Evolutionary conservation across 2,329 filamentous ascomycete genomes (phyloP).

Genomic region (Aspergillus jensenii): DNA sequence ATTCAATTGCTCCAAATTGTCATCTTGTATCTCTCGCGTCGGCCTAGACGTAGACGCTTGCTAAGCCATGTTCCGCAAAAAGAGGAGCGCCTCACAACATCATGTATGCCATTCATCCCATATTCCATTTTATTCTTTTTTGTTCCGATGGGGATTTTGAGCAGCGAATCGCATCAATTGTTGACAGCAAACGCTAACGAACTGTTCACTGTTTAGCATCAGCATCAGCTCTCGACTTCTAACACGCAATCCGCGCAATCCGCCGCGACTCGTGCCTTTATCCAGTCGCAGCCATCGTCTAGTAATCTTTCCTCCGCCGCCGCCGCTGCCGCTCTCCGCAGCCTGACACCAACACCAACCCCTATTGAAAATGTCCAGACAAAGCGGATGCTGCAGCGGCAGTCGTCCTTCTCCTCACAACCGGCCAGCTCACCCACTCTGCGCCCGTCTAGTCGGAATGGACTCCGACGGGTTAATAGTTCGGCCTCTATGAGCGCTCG

Average conservation of each 20-base stretch:
- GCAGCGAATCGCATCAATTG: neutral
- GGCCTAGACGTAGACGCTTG: conserved; percentile 11
- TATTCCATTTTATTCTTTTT: neutral
- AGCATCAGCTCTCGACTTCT: conserved; percentile 58
- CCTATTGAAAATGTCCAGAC: conserved; percentile 81
- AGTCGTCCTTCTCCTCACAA: conserved; percentile 69
- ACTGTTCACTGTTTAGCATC: conserved; percentile 10
- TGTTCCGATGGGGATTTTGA: neutral
- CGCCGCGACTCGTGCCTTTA: conserved; percentile 79
- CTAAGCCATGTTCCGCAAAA: conserved; percentile 41
- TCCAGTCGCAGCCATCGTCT: conserved; percentile 64
- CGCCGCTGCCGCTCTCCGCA: conserved; percentile 79
- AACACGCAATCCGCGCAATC: conserved; percentile 73
- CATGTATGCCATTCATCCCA: conserved; percentile 26
- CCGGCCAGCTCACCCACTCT: conserved; percentile 49
- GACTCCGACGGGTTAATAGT: conserved; percentile 66
- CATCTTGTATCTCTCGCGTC: conserved; percentile 9
- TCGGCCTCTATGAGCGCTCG: conserved; percentile 83
- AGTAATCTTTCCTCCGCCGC: conserved; percentile 77
- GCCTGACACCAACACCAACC: conserved; percentile 73
- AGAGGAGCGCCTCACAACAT: conserved; percentile 44
- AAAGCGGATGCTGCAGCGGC: conserved; percentile 76
- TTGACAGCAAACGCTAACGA: conserved; percentile 5
- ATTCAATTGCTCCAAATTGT: conserved; percentile 1
- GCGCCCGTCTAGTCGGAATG: conserved; percentile 38